A percentile compares a stretch with the other conserved stretches of the same genome.
Evolutionary conservation across 306 rosid genomes (phyloP).

Genomic region (Prunus davidiana): DNA sequence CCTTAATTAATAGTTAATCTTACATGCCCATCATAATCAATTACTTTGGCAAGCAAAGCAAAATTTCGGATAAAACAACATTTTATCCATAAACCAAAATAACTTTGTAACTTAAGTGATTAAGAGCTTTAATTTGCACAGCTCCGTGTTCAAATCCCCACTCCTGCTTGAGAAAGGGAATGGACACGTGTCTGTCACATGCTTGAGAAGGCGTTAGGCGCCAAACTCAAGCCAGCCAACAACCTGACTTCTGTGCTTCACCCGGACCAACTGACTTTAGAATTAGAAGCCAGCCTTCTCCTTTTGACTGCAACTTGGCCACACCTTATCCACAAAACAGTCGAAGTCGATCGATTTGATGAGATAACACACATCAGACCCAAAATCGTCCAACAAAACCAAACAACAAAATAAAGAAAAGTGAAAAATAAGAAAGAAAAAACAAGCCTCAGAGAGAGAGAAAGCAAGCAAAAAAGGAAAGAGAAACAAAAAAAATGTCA

Average conservation of each 20-base stretch:
- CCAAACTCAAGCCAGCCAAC: slow-evolving; percentile 3
- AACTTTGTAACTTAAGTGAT: no score
- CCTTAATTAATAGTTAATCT: no score
- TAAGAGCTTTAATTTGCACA: accelerated
- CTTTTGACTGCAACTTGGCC: slow-evolving; percentile 52
- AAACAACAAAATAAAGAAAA: not conserved
- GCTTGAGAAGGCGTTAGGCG: not conserved
- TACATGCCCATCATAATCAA: no score
- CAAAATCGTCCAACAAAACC: slow-evolving; percentile 23
- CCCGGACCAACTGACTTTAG: not conserved
- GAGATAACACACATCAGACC: slow-evolving; percentile 38
- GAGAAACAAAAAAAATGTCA: slow-evolving; percentile 42
- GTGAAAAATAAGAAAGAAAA: not conserved
- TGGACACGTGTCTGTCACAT: not conserved
- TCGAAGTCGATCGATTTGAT: slow-evolving; percentile 18
- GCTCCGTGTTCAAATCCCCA: no score
- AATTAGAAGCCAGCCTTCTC: slow-evolving; percentile 6
- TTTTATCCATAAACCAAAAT: no score
- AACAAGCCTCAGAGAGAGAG: not conserved
- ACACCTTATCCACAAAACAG: slow-evolving; percentile 58
- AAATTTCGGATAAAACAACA: no score
- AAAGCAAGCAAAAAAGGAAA: not conserved
- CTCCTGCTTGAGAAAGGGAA: no score
- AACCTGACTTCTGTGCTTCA: not conserved
- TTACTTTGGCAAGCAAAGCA: no score